Percentiles rank a stretch among this genome's conserved stretches.
Conservation (phyloP, 2,329 filamentous ascomycete species). For the Pestalotiopsis sp. region DNA sequence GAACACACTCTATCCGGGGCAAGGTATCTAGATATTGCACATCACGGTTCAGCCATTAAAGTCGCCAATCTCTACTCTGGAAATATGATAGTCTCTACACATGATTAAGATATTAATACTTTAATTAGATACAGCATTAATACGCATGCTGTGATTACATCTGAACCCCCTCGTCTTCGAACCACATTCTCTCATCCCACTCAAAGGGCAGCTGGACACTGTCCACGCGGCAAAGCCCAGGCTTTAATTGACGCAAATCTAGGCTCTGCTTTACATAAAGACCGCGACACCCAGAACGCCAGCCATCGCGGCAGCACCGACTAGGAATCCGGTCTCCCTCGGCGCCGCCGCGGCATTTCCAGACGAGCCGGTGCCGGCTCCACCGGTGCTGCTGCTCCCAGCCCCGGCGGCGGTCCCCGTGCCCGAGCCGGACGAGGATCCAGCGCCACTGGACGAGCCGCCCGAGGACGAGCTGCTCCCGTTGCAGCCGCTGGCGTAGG, state of each 20-base stretch:
- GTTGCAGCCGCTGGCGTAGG: constrained; percentile 4
- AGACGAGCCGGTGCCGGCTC: background rate
- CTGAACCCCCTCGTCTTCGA: too few relatives aligned
- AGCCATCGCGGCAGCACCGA: background rate
- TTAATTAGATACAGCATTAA: background rate
- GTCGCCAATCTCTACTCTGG: background rate
- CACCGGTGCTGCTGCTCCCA: background rate
- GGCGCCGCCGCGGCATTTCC: background rate
- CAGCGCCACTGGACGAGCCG: background rate
- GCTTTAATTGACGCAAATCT: too few relatives aligned
- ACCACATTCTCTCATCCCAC: too few relatives aligned
- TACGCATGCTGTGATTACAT: background rate
- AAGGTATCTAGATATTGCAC: background rate
- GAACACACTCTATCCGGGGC: background rate
- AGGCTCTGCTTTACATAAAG: background rate
- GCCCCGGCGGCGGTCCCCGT: background rate
- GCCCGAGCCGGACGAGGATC: background rate
- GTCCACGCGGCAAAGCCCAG: too few relatives aligned
- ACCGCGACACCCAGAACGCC: background rate
- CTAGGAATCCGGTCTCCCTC: background rate
- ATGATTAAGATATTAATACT: background rate
- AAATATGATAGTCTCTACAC: background rate
- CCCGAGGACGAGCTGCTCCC: background rate
- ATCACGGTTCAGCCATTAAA: background rate
- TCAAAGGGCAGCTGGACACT: too few relatives aligned